A percentile compares a stretch with the other conserved stretches of the same genome.
phyloP scores from a whole-genome alignment of 1,139 yeast genomes.

The Meyerozyma sp. region DNA sequence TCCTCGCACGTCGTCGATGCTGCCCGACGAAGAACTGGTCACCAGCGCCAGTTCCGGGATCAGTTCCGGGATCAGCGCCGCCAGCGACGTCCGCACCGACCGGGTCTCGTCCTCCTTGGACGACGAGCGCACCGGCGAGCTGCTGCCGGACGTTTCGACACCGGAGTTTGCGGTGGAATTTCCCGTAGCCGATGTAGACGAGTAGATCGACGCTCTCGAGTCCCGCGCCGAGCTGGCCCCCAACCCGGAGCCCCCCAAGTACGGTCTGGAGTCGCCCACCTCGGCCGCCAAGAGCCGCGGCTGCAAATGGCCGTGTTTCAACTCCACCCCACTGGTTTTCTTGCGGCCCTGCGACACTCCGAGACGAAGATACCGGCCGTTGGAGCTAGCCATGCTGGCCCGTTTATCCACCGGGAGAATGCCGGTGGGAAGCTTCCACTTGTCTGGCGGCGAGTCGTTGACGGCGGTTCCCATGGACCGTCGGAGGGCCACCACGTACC shows the following conservation, averaged over 20 bases:
- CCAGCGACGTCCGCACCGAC: slow-evolving; percentile 7
- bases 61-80: background rate
- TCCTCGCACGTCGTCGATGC: slow-evolving; percentile 23
- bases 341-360: slow-evolving; percentile 21
- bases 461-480: slow-evolving; percentile 50
- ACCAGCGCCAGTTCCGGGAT: background rate
- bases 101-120: slow-evolving; percentile 23
- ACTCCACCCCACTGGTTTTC: slow-evolving; percentile 50
- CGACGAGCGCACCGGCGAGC: slow-evolving; percentile 13
- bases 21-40: slow-evolving; percentile 15
- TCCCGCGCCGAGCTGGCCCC: background rate
- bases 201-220: background rate
- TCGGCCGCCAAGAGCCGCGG: slow-evolving; percentile 77
- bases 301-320: slow-evolving; percentile 69
- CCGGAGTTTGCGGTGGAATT: background rate
- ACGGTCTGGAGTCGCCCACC: slow-evolving; percentile 48
- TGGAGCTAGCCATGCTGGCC: slow-evolving; percentile 21
- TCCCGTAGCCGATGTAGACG: background rate
- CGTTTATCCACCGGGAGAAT: slow-evolving; percentile 42
- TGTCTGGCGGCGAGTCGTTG: slow-evolving; percentile 49
- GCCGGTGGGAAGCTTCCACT: slow-evolving; percentile 65
- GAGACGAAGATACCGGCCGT: slow-evolving; percentile 28
- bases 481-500: slow-evolving; percentile 51
- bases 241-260: background rate
- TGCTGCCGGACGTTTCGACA: slow-evolving; percentile 15